These are phyloP conservation scores for Dioscorea dumetorum DNA, from an alignment of 106 monocot genomes.

Conservation along the genomic window DNA sequence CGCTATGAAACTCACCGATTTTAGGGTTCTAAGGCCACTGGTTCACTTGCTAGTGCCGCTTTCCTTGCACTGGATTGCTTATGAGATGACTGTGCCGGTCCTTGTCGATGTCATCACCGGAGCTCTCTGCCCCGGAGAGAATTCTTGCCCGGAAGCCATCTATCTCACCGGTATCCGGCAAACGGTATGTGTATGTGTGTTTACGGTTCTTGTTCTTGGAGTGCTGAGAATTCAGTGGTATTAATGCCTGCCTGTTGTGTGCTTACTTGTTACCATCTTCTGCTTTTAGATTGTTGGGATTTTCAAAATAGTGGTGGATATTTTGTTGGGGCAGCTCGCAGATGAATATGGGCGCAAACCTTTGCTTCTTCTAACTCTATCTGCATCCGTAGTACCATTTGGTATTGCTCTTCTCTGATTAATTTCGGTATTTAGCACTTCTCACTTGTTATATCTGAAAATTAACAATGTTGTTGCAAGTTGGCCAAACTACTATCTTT, in stretches of 20 bases:
- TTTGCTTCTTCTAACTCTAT: too few relatives aligned
- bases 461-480: too few relatives aligned
- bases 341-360: conserved; percentile 68
- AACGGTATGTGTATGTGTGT: conserved; percentile 21
- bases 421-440: neutral
- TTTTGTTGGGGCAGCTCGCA: conserved; percentile 65
- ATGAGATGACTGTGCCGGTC: conserved; percentile 75
- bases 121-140: conserved; percentile 55
- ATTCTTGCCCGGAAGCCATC: conserved; percentile 66
- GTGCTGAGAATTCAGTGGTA: too few relatives aligned
- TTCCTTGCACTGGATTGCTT: conserved; percentile 61
- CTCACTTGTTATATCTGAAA: too few relatives aligned
- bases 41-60: conserved; percentile 52
- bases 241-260: too few relatives aligned
- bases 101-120: conserved; percentile 64
- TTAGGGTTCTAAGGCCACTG: conserved; percentile 42
- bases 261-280: neutral
- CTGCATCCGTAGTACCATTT: too few relatives aligned
- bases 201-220: neutral
- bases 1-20: conserved; percentile 14
- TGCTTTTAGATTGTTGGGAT: conserved; percentile 53
- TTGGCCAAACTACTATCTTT: too few relatives aligned
- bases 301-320: conserved; percentile 55
- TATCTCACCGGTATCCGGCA: conserved; percentile 72
- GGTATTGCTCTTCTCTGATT: too few relatives aligned